Percentiles rank a stretch among this genome's conserved stretches.
phyloP scores from a whole-genome alignment of 129 eudicot genomes.

The Centaurea solstitialis region DNA sequence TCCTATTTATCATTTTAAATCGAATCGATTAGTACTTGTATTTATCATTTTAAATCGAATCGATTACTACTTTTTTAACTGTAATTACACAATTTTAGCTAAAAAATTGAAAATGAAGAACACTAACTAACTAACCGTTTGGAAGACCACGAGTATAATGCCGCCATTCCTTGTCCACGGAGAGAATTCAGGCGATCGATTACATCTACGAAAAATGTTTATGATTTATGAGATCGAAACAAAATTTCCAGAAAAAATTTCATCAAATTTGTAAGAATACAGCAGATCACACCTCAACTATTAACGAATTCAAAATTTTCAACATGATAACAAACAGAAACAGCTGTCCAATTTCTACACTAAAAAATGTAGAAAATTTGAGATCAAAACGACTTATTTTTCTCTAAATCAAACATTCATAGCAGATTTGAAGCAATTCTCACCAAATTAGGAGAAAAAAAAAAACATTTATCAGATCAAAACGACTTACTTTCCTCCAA shows the following conservation, averaged over 20 bases:
- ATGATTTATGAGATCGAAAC: background rate
- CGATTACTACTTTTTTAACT: too few relatives aligned
- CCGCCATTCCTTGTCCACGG: constrained; percentile 45
- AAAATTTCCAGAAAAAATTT: too few relatives aligned
- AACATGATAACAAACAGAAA: background rate
- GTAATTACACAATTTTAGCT: background rate
- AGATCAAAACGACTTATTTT: too few relatives aligned
- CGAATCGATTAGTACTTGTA: too few relatives aligned
- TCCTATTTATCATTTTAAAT: constrained; percentile 38
- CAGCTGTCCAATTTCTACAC: background rate
- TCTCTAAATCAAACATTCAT: too few relatives aligned
- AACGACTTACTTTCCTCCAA: too few relatives aligned
- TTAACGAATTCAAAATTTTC: background rate
- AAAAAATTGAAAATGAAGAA: background rate
- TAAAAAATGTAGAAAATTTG: too few relatives aligned
- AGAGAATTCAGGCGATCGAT: constrained; percentile 35
- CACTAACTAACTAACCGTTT: constrained; percentile 71
- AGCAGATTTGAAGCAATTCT: too few relatives aligned
- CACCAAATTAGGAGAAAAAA: too few relatives aligned
- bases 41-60: too few relatives aligned
- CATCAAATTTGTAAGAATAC: background rate
- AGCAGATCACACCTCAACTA: background rate
- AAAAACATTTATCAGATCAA: too few relatives aligned
- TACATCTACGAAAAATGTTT: constrained; percentile 18
- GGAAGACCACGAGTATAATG: constrained; percentile 69